These are phyloP conservation scores for Schoenoplectus tabernaemontani DNA, from an alignment of 202 grass and related monocot species.

Conservation along the genomic window DNA sequence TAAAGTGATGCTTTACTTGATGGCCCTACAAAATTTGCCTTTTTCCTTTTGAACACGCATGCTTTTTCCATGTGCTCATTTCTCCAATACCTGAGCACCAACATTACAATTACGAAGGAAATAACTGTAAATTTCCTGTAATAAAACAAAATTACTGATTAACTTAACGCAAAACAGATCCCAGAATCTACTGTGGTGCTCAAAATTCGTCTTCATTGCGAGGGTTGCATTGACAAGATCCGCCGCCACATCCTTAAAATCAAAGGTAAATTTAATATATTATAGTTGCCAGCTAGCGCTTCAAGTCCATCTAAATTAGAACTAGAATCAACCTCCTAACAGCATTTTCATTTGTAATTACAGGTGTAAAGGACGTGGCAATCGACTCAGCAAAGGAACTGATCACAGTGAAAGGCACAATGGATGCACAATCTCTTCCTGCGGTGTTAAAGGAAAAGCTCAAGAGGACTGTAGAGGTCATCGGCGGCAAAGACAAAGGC, in stretches of 20 bases:
- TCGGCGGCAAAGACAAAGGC: conserved; percentile 31
- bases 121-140: neutral
- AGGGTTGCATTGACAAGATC: conserved; percentile 69
- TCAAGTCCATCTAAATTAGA: neutral
- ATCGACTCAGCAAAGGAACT: conserved; percentile 60
- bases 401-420: conserved; percentile 72
- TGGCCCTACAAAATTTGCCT: conserved; percentile 2
- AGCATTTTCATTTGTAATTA: conserved; percentile 4
- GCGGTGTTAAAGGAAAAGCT: conserved; percentile 53
- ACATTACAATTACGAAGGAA: neutral
- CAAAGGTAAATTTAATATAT: conserved; percentile 45
- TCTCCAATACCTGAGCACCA: neutral
- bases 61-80: conserved; percentile 7
- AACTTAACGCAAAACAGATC: conserved; percentile 13
- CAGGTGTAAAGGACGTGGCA: conserved; percentile 69
- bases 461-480: conserved; percentile 44
- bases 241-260: conserved; percentile 56
- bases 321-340: neutral
- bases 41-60: neutral
- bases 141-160: neutral
- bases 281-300: neutral
- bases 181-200: conserved; percentile 55
- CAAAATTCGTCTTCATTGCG: conserved; percentile 80
- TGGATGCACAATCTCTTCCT: conserved; percentile 54
- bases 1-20: conserved; percentile 14